phyloP scores from a whole-genome alignment of 805 yeast species.

The Debaryomyces hansenii region DNA sequence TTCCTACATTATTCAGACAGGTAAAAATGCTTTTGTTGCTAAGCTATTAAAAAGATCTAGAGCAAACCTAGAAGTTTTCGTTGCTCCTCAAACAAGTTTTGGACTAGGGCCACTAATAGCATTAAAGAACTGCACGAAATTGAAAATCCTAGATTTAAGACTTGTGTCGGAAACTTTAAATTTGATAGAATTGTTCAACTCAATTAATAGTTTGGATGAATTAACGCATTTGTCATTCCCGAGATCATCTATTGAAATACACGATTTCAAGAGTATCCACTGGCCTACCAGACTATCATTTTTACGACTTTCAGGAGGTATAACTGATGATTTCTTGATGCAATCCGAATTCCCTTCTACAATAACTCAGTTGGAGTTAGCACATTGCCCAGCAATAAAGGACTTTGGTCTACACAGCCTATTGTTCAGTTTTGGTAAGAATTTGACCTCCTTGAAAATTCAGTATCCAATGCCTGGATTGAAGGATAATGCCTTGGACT shows the following conservation, averaged over 20 bases:
- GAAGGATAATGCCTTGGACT: conserved; percentile 67
- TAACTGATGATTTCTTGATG: conserved; percentile 74
- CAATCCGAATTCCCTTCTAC: conserved; percentile 72
- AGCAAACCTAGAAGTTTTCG: conserved; percentile 59
- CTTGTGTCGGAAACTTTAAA: conserved; percentile 90
- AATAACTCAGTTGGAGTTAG: conserved; percentile 69
- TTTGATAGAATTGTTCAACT: conserved; percentile 71
- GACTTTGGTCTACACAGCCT: conserved; percentile 65
- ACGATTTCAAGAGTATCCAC: conserved; percentile 46
- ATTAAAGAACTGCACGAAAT: conserved; percentile 63
- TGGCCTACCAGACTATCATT: conserved; percentile 84
- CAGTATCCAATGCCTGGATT: conserved; percentile 89
- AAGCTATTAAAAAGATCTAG: conserved; percentile 78
- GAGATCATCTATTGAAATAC: conserved; percentile 75
- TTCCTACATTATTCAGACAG: conserved; percentile 80
- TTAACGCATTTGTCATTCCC: conserved; percentile 85
- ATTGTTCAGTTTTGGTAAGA: conserved; percentile 63
- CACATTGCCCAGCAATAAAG: conserved; percentile 81
- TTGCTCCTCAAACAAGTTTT: conserved; percentile 94
- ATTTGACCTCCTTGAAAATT: conserved; percentile 61
- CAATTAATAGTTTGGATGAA: conserved; percentile 60
- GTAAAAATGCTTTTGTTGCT: conserved; percentile 88
- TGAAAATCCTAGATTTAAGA: conserved; percentile 72
- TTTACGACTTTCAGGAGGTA: conserved; percentile 84
- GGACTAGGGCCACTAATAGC: conserved; percentile 89